Evolutionary conservation across 2,329 filamentous ascomycete species (phyloP).

Genomic region (Beauveria brongniartii): DNA sequence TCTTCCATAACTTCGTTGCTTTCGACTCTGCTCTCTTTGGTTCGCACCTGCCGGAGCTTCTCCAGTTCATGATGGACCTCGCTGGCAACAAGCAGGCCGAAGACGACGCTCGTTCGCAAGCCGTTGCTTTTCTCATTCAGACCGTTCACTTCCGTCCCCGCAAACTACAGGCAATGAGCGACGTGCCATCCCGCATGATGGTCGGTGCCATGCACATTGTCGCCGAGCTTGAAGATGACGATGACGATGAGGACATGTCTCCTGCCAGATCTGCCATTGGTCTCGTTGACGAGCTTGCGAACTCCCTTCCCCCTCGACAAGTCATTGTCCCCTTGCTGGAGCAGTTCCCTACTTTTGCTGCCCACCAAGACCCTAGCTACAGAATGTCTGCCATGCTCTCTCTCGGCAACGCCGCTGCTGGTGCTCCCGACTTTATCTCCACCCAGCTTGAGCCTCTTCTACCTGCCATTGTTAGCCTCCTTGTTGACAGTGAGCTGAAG

Average conservation of each 20-base stretch:
- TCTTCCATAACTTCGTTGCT: constrained; percentile 89
- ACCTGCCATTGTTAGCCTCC: constrained; percentile 72
- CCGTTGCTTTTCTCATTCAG: constrained; percentile 89
- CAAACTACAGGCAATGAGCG: constrained; percentile 84
- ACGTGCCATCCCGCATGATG: constrained; percentile 78
- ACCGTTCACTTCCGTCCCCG: constrained; percentile 85
- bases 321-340: constrained; percentile 89
- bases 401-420: constrained; percentile 89
- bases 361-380: constrained; percentile 64
- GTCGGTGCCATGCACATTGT: constrained; percentile 82
- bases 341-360: constrained; percentile 74
- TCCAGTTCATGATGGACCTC: constrained; percentile 90
- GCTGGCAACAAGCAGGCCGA: constrained; percentile 67
- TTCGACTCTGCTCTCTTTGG: constrained; percentile 81
- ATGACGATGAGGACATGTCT: constrained; percentile 68
- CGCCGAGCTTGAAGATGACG: constrained; percentile 75
- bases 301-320: constrained; percentile 83
- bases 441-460: constrained; percentile 84
- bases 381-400: constrained; percentile 87
- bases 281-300: constrained; percentile 81
- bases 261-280: constrained; percentile 79
- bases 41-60: constrained; percentile 78
- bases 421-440: constrained; percentile 92
- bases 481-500: constrained; percentile 74
- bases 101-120: constrained; percentile 81